These are phyloP conservation scores for Mycena amicta DNA, from an alignment of 768 basidiomycete species.

Conservation along the genomic window DNA sequence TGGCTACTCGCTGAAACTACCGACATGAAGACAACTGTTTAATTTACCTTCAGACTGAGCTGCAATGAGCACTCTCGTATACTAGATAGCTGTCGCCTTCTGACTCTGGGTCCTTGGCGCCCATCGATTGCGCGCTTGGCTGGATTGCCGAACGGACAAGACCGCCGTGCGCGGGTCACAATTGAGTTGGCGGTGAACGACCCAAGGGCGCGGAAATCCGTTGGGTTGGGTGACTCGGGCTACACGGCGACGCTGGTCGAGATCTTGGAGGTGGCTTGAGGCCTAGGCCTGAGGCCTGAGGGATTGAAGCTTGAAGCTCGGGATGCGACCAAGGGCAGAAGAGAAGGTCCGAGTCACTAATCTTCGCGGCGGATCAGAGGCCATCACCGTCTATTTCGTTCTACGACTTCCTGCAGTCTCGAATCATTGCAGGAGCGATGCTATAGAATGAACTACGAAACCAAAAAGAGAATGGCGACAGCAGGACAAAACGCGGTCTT, in stretches of 20 bases:
- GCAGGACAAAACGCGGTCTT: background rate
- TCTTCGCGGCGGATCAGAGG: background rate
- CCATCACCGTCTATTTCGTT: background rate
- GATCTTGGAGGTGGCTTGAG: background rate
- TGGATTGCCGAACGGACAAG: no score
- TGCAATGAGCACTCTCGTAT: no score
- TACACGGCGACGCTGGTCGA: background rate
- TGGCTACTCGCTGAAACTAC: no score
- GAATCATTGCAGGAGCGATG: background rate
- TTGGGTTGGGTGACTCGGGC: background rate
- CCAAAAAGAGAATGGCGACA: background rate
- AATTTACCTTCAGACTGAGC: no score
- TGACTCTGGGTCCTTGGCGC: no score
- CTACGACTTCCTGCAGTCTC: background rate
- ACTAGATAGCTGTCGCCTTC: no score
- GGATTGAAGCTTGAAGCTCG: background rate
- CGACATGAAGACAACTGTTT: no score
- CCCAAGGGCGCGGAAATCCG: background rate
- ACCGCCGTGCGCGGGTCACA: no score
- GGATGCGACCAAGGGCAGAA: background rate
- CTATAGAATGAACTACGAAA: background rate
- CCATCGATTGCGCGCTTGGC: no score
- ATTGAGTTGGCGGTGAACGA: background rate
- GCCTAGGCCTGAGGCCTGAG: background rate
- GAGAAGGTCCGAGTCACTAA: background rate